Conservation (phyloP, 768 basidiomycete genomes). For the Lyophyllum atratum region DNA sequence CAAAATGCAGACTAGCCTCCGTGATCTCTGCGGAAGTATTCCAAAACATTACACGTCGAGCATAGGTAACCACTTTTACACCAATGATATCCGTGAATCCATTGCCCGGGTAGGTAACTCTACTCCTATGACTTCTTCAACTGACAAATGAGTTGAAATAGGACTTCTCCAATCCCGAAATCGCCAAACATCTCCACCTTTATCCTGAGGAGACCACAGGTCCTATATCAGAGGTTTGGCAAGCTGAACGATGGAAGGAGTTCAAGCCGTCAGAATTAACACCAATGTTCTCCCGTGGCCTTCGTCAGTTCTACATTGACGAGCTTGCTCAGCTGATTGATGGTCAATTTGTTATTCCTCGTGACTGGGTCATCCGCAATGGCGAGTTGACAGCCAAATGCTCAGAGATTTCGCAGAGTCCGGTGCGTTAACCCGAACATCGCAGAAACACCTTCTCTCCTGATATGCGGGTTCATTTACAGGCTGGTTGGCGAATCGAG, state of each 20-base stretch:
- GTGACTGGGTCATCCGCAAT: conserved; percentile 19
- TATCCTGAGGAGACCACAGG: conserved; percentile 23
- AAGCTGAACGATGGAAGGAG: conserved; percentile 11
- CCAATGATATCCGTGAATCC: background rate
- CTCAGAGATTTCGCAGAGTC: background rate
- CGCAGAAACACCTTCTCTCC: background rate
- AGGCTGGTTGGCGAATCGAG: background rate
- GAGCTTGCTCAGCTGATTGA: conserved; percentile 20
- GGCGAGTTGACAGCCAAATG: background rate
- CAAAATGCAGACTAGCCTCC: background rate
- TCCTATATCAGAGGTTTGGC: background rate
- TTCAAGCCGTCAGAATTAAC: conserved; percentile 5
- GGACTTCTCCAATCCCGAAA: conserved; percentile 16
- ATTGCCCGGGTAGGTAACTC: background rate
- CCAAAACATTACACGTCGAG: background rate
- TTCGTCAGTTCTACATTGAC: conserved; percentile 26
- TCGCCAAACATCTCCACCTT: conserved; percentile 19
- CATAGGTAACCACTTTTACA: background rate
- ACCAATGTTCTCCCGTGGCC: conserved; percentile 16
- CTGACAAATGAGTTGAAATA: background rate
- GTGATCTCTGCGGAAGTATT: background rate
- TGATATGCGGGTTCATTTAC: background rate
- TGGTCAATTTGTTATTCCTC: conserved; percentile 18
- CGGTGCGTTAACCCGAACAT: background rate
- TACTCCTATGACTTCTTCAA: background rate